Evolutionary conservation across 2,329 filamentous ascomycete genomes (phyloP).

Genomic region (Botrytis porri): DNA sequence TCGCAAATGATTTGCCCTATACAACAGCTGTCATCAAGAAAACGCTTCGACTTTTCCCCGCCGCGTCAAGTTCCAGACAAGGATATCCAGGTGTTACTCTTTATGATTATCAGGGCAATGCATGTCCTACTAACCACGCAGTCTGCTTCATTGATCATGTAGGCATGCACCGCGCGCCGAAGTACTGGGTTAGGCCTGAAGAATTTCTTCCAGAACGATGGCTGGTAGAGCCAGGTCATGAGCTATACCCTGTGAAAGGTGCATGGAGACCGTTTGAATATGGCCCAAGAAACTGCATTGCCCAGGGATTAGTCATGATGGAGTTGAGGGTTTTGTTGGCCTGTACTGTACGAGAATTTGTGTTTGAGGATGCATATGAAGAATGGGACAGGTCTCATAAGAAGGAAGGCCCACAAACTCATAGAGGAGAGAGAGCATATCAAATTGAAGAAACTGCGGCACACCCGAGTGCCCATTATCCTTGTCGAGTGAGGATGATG

Average conservation of each 20-base stretch:
- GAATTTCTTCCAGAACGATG: constrained; percentile 50
- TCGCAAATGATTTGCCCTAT: constrained; percentile 26
- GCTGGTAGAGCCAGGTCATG: constrained; percentile 40
- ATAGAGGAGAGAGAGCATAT: neutral
- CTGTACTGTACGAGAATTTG: constrained; percentile 30
- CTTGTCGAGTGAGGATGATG: neutral
- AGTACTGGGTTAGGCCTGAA: constrained; percentile 42
- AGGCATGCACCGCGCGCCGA: constrained; percentile 1
- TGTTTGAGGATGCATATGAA: constrained; percentile 1
- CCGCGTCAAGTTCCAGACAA: constrained; percentile 3
- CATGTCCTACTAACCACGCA: neutral
- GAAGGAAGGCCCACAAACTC: neutral
- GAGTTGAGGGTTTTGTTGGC: constrained; percentile 49
- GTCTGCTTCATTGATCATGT: neutral
- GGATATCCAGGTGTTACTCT: neutral
- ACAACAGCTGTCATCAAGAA: constrained; percentile 31
- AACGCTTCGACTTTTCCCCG: neutral
- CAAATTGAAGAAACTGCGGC: neutral
- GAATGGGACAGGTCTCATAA: neutral
- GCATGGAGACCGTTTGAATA: constrained; percentile 12
- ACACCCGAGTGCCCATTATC: neutral
- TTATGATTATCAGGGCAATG: neutral
- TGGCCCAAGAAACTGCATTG: constrained; percentile 6
- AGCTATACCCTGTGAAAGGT: constrained; percentile 14
- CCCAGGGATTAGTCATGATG: constrained; percentile 49